phyloP scores from a whole-genome alignment of 1,139 yeast species.

The Scheffersomyces segobiensis region DNA sequence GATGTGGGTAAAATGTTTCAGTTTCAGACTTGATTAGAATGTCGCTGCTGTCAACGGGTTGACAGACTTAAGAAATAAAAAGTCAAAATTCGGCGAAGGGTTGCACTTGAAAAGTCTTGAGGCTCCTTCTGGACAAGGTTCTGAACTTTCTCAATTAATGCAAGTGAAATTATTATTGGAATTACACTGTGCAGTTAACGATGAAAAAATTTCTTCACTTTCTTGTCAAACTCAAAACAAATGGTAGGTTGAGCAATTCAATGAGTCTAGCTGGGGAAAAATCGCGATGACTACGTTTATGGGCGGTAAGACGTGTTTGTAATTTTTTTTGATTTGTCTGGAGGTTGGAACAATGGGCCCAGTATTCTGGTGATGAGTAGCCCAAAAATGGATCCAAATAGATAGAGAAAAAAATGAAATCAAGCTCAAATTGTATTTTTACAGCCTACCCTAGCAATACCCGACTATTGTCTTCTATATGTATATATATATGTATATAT shows the following conservation, averaged over 20 bases:
- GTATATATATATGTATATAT: too few species aligned
- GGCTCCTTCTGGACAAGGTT: not conserved
- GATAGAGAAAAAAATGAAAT: not conserved
- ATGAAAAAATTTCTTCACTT: not conserved
- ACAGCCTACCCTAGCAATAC: not conserved
- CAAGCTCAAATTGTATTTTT: not conserved
- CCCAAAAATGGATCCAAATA: not conserved
- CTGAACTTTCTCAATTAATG: not conserved
- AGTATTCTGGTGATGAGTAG: not conserved
- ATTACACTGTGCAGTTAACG: not conserved
- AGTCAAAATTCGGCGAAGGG: not conserved
- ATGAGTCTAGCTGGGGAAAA: not conserved
- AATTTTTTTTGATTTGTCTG: not conserved
- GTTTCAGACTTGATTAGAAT: not conserved
- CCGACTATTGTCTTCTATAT: not conserved
- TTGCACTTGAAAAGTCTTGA: not conserved
- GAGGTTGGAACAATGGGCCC: not conserved
- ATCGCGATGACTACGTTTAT: too few species aligned
- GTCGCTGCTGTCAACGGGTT: not conserved
- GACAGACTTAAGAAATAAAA: not conserved
- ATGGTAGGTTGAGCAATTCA: not conserved
- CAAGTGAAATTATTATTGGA: not conserved
- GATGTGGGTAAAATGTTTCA: not conserved
- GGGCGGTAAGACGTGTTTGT: not conserved
- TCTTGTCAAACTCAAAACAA: not conserved